Conservation (phyloP, 306 rosid species). For the Lathyrus sativus region DNA sequence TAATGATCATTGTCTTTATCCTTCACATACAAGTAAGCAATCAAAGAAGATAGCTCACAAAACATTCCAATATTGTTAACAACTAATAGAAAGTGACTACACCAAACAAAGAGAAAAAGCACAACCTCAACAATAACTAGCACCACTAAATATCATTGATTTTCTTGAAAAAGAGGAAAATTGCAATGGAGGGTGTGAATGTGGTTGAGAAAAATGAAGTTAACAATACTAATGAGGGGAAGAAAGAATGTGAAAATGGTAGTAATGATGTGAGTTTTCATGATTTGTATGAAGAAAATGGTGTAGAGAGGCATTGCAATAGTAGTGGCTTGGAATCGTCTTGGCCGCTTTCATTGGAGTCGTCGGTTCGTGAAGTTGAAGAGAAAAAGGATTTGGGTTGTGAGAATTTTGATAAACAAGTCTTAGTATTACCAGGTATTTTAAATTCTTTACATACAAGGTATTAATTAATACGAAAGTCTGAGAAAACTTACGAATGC, state of each 20-base stretch:
- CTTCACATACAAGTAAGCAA: slow-evolving; percentile 43
- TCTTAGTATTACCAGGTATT: slow-evolving; percentile 64
- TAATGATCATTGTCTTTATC: slow-evolving; percentile 37
- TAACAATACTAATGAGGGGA: slow-evolving; percentile 34
- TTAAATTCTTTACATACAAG: slow-evolving; percentile 1
- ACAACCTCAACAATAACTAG: slow-evolving; percentile 35
- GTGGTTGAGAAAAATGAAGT: slow-evolving; percentile 43
- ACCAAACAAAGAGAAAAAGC: slow-evolving; percentile 22
- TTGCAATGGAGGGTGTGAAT: slow-evolving; percentile 49
- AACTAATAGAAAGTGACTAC: slow-evolving; percentile 55
- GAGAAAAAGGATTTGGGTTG: slow-evolving; percentile 40
- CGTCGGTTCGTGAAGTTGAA: slow-evolving; percentile 48
- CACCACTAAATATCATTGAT: not conserved
- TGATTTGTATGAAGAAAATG: slow-evolving; percentile 37
- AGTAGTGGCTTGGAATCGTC: not conserved
- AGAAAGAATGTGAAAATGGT: too few relatives aligned
- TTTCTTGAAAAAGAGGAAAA: slow-evolving; percentile 44
- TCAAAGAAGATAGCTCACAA: slow-evolving; percentile 25
- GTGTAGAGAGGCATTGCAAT: slow-evolving; percentile 53
- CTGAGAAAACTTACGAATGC: too few relatives aligned
- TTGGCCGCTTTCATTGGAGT: slow-evolving; percentile 42
- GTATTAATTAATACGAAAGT: too few relatives aligned
- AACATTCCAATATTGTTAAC: slow-evolving; percentile 49
- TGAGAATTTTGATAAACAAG: slow-evolving; percentile 45
- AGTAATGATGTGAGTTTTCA: too few relatives aligned